A percentile compares a stretch with the other conserved stretches of the same genome.
Evolutionary conservation across 176 grass and related monocot genomes (phyloP).

Genomic region (Alloteropsis semialata): DNA sequence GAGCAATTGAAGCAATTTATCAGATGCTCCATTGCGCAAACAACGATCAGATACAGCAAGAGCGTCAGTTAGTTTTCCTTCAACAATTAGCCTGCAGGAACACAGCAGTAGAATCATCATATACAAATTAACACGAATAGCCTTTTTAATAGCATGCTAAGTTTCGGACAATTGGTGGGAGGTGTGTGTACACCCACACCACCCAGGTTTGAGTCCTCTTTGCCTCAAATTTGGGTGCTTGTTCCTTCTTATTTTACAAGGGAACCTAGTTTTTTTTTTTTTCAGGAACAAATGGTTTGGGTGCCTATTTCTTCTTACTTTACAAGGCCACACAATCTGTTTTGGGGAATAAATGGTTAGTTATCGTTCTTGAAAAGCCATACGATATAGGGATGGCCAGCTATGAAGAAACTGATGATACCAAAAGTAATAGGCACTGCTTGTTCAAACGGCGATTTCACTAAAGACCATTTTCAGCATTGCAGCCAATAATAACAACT

Average conservation of each 20-base stretch:
- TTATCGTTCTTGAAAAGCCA: background rate
- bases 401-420: background rate
- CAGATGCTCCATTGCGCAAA: conserved; percentile 87
- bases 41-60: conserved; percentile 92
- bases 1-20: conserved; percentile 82
- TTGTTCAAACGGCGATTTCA: background rate
- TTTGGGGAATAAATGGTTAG: too few relatives aligned
- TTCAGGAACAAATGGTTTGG: too few relatives aligned
- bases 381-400: background rate
- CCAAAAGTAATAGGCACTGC: background rate
- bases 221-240: background rate
- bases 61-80: conserved; percentile 95
- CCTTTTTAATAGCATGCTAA: background rate
- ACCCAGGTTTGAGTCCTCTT: background rate
- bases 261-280: too few relatives aligned
- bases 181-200: background rate
- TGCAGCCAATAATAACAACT: background rate
- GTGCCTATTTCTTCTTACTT: too few relatives aligned
- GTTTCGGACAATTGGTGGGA: background rate
- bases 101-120: conserved; percentile 30
- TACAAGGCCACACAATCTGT: too few relatives aligned
- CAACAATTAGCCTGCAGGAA: conserved; percentile 84
- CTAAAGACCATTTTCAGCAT: background rate
- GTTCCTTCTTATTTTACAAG: too few relatives aligned
- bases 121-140: conserved; percentile 18